Conservation (phyloP, 306 rosid genomes). For the Prinsepia uniflora region DNA sequence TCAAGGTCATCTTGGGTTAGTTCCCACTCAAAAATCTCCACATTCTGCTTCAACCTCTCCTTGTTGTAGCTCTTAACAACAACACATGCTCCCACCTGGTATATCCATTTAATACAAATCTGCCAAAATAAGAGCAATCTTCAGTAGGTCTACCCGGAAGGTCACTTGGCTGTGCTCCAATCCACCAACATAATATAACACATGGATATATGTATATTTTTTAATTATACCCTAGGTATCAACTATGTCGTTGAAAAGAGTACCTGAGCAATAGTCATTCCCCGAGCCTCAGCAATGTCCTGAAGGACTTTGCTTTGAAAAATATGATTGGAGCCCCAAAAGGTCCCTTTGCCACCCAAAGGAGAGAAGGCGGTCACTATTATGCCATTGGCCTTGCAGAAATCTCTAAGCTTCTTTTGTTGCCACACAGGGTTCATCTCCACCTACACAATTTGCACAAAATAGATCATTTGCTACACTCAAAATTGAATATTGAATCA, state of each 20-base stretch:
- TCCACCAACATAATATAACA: no score
- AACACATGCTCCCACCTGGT: conserved; percentile 37
- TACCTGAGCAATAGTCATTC: conserved; percentile 42
- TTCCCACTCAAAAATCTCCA: conserved; percentile 45
- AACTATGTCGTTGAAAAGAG: background rate
- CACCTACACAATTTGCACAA: conserved; percentile 21
- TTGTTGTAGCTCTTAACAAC: conserved; percentile 46
- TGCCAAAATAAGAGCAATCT: background rate
- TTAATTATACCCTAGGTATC: no score
- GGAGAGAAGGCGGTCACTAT: conserved; percentile 53
- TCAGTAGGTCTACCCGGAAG: no score
- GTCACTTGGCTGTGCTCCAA: no score
- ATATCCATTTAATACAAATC: conserved; percentile 46
- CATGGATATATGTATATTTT: no score
- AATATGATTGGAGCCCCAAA: conserved; percentile 44
- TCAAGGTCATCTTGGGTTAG: conserved; percentile 29
- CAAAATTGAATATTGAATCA: background rate
- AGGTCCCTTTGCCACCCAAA: conserved; percentile 43
- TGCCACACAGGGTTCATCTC: conserved; percentile 68
- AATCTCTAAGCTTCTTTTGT: conserved; percentile 46
- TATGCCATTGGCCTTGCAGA: conserved; percentile 42
- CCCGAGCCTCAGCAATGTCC: conserved; percentile 38
- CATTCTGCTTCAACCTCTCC: conserved; percentile 44
- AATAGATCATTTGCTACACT: no score
- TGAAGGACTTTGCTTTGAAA: conserved; percentile 44